Evolutionary conservation across 139 green algal genomes (phyloP).

Genomic region (Coelastrella sp.): DNA sequence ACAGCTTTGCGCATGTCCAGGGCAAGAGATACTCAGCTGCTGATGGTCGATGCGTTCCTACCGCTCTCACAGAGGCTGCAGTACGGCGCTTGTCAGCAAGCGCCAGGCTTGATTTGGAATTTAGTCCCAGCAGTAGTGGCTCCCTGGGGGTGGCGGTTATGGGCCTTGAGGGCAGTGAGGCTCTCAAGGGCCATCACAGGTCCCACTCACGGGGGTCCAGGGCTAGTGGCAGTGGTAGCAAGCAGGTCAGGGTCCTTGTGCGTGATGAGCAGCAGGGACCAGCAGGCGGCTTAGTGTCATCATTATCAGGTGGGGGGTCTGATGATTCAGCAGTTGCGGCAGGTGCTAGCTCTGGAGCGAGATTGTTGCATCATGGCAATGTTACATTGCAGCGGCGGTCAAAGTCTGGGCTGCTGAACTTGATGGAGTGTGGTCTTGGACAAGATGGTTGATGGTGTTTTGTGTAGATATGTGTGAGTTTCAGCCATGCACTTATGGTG

Average conservation of each 20-base stretch:
- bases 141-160: background rate
- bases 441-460: too few species aligned
- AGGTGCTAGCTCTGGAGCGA: background rate
- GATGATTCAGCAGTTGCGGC: background rate
- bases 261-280: background rate
- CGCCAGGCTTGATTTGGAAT: background rate
- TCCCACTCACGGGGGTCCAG: background rate
- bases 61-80: background rate
- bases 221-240: background rate
- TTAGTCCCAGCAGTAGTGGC: background rate
- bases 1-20: too few species aligned
- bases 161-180: background rate
- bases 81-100: background rate
- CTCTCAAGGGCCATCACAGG: background rate
- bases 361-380: background rate
- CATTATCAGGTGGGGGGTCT: too few species aligned
- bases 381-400: background rate
- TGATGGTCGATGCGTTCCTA: background rate
- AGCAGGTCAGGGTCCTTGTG: background rate
- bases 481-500: too few species aligned
- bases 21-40: background rate
- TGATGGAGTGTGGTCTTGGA: conserved; percentile 14
- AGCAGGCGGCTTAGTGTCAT: background rate
- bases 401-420: conserved; percentile 12
- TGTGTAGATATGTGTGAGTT: too few species aligned